These are phyloP conservation scores for Lasiodiplodia hormozganensis DNA, from an alignment of 2,329 filamentous ascomycete species.

Conservation along the genomic window DNA sequence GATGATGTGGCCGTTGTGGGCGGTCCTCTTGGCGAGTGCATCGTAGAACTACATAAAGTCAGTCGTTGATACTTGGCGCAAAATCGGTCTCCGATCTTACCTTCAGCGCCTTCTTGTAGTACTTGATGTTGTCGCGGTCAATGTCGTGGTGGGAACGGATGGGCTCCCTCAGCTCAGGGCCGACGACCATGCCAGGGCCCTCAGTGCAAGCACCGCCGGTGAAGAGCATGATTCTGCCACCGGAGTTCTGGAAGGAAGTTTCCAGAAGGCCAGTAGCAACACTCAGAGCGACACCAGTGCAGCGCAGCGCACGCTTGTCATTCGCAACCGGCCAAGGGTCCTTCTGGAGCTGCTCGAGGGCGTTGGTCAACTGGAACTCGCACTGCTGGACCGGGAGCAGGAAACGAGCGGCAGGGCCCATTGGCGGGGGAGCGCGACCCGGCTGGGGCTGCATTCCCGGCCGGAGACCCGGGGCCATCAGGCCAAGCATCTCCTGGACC, in stretches of 20 bases:
- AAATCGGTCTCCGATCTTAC: slow-evolving; percentile 54
- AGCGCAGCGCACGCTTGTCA: slow-evolving; percentile 87
- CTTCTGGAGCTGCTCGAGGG: slow-evolving; percentile 91
- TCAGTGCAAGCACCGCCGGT: slow-evolving; percentile 94
- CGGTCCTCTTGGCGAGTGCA: slow-evolving; percentile 87
- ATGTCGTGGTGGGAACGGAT: slow-evolving; percentile 99
- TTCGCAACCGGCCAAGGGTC: slow-evolving; percentile 97
- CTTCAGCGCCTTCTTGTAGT: slow-evolving; percentile 99
- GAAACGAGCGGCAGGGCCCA: slow-evolving; percentile 87
- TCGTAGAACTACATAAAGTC: slow-evolving; percentile 78
- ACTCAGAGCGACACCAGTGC: slow-evolving; percentile 94
- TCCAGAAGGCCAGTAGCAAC: slow-evolving; percentile 93
- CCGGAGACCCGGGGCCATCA: slow-evolving; percentile 74
- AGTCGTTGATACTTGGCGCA: slow-evolving; percentile 15
- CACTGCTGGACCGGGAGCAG: slow-evolving; percentile 92
- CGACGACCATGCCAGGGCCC: slow-evolving; percentile 95
- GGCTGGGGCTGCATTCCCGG: slow-evolving; percentile 75
- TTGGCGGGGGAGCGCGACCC: slow-evolving; percentile 74
- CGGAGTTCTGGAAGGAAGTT: slow-evolving; percentile 93
- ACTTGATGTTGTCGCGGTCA: slow-evolving; percentile 98
- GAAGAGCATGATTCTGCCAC: slow-evolving; percentile 96
- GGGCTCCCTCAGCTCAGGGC: slow-evolving; percentile 91
- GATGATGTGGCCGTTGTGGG: slow-evolving; percentile 96
- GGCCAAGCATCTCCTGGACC: slow-evolving; percentile 98
- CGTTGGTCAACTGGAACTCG: slow-evolving; percentile 96